phyloP scores from a whole-genome alignment of 2,329 filamentous ascomycete genomes.

The Fusarium oxysporum region DNA sequence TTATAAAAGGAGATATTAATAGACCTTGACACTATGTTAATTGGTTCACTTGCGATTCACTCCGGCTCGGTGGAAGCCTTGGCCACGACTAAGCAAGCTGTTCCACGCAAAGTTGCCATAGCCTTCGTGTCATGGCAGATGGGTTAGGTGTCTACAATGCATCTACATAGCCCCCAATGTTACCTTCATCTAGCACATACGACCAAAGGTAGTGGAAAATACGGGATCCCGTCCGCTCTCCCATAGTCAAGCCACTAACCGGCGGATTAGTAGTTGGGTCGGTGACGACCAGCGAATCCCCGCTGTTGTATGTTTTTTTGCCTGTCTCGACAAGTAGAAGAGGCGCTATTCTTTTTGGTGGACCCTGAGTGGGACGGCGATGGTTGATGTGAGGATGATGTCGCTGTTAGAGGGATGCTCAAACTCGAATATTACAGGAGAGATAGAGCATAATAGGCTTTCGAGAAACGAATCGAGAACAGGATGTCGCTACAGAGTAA shows the following conservation, averaged over 20 bases:
- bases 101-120: accelerated
- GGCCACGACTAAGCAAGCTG: neutral
- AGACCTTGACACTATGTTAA: neutral
- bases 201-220: constrained; percentile 18
- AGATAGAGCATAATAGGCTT: accelerated
- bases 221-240: constrained; percentile 23
- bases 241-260: constrained; percentile 20
- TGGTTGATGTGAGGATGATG: neutral
- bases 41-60: neutral
- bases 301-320: constrained; percentile 23
- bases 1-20: neutral
- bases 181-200: accelerated
- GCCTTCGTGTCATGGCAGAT: neutral
- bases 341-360: neutral
- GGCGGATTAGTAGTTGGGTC: constrained; percentile 25
- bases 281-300: constrained; percentile 24
- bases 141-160: neutral
- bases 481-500: accelerated
- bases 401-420: accelerated
- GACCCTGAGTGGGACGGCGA: neutral
- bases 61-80: neutral
- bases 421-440: accelerated
- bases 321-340: accelerated
- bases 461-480: neutral
- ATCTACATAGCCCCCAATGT: neutral